Conservation (phyloP, 179 eudicot species). For the Patellifolia procumbens region DNA sequence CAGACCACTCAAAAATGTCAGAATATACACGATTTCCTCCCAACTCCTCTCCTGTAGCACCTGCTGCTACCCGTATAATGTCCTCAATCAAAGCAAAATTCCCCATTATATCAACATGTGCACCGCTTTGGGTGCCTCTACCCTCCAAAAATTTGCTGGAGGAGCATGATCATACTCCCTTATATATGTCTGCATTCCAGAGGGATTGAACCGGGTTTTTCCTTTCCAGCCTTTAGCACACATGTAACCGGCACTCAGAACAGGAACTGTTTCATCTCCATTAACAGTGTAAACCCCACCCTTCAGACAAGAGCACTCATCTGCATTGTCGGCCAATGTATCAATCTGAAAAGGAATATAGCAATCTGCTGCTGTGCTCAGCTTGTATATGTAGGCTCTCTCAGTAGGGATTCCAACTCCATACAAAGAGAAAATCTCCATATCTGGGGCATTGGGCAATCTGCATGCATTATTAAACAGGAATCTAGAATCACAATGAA, state of each 20-base stretch:
- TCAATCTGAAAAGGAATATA: constrained; percentile 92
- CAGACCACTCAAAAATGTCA: constrained; percentile 80
- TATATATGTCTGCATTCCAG: constrained; percentile 59
- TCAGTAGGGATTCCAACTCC: constrained; percentile 98
- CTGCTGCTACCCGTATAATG: constrained; percentile 81
- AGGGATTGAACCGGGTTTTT: constrained; percentile 79
- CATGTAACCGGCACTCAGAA: constrained; percentile 81
- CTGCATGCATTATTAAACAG: constrained; percentile 36
- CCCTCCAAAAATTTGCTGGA: constrained; percentile 83
- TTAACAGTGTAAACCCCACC: constrained; percentile 77
- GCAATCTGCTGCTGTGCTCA: constrained; percentile 67
- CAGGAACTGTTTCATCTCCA: constrained; percentile 91
- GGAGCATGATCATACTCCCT: constrained; percentile 88
- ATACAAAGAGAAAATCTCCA: constrained; percentile 87
- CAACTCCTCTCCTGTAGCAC: constrained; percentile 69
- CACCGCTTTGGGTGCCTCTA: constrained; percentile 92
- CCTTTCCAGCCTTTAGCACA: constrained; percentile 87
- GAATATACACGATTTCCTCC: constrained; percentile 85
- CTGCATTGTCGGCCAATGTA: constrained; percentile 59
- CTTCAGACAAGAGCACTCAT: constrained; percentile 54
- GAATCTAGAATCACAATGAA: not conserved
- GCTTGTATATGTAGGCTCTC: constrained; percentile 79
- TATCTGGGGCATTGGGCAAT: constrained; percentile 88
- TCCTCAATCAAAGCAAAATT: constrained; percentile 87
- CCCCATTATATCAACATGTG: constrained; percentile 92